These are phyloP conservation scores for Amphichorda felina DNA, from an alignment of 2,329 filamentous ascomycete species.

Conservation along the genomic window DNA sequence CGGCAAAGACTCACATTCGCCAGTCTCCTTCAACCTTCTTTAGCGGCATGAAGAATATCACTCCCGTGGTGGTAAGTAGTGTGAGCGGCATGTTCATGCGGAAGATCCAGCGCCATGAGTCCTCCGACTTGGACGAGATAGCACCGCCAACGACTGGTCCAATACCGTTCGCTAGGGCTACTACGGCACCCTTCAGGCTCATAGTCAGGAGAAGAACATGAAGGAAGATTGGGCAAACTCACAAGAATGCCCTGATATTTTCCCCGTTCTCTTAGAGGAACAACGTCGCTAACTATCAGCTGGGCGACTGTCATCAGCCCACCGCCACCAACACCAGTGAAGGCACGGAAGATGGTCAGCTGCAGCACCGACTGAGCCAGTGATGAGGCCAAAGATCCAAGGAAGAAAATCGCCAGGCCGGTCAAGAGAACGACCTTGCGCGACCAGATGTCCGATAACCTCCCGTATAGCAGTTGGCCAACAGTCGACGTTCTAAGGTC, in stretches of 20 bases:
- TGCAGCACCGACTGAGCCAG: constrained; percentile 26
- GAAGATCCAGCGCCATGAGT: constrained; percentile 42
- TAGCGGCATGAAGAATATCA: constrained; percentile 44
- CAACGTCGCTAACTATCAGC: constrained; percentile 60
- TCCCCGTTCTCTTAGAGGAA: constrained; percentile 56
- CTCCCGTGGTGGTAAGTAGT: constrained; percentile 28
- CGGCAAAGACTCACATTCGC: constrained; percentile 21
- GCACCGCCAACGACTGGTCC: constrained; percentile 42
- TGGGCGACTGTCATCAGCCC: constrained; percentile 60
- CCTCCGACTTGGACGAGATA: constrained; percentile 28
- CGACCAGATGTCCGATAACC: constrained; percentile 44
- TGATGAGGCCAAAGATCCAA: constrained; percentile 33
- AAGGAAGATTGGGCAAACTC: constrained; percentile 3
- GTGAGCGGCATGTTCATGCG: constrained; percentile 41
- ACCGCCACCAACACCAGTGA: constrained; percentile 50
- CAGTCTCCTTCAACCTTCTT: constrained; percentile 41
- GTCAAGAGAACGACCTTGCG: constrained; percentile 40
- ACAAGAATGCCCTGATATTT: constrained; percentile 56
- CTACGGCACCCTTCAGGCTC: constrained; percentile 27
- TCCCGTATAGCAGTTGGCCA: constrained; percentile 32
- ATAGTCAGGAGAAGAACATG: not conserved
- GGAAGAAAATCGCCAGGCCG: constrained; percentile 38
- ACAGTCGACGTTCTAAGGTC: constrained; percentile 26
- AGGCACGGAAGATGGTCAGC: constrained; percentile 26
- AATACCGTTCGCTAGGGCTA: constrained; percentile 40